Evolutionary conservation across 1,139 yeast genomes (phyloP), one percentile per base, ranked within the genome.

Genomic region (Candida sanyaensis): DNA sequence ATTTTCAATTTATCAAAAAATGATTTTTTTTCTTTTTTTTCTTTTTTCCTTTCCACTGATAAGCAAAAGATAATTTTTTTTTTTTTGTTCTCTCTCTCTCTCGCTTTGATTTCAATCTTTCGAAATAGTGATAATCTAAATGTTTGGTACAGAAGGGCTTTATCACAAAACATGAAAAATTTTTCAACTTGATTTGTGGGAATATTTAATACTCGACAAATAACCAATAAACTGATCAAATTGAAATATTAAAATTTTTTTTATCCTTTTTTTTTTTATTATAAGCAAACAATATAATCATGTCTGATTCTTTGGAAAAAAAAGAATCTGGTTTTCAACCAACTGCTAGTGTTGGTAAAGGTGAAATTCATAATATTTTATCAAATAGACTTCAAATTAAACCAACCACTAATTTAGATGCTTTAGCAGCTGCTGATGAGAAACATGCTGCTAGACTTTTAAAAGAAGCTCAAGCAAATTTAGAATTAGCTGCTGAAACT

Each of bases 381-480:
- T 57, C 62, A 2, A 44, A 49, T 28, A 45, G 41, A 28, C 46
- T 36, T 9, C 28, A 38, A 40, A 44, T 43, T 29, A 43, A 45
- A 28, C 47, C 36, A 27, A 43, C 41, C 17, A 33, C 42, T n/a
- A 47, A 47, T 40, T 41, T 53, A 36, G 57, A 54, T 43, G 53
- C 51, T n/a, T 31, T 47, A 28, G 55, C 53, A 36, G 79, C 64
- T 6, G 80, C 74, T 8, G 32, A 57, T 29, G 55, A 49, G 5
- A 53, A 49, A 24, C 48, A 57, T 9, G 59, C 65, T 2, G 52
- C 48, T 3, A 51, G 48, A 43, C 51, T 61, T 24, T 55, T 68
- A 37, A 57, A 55, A 37, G 73, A 65, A 50, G 72, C 72, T 12
- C 68, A 66, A 47, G 67, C 63, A 4, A 66, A 69, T 50, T 61